Evolutionary conservation across 192 early-diverging fungal genomes (phyloP), one percentile per base, ranked within the genome.

Genomic region (Chytriomyces sp.): DNA sequence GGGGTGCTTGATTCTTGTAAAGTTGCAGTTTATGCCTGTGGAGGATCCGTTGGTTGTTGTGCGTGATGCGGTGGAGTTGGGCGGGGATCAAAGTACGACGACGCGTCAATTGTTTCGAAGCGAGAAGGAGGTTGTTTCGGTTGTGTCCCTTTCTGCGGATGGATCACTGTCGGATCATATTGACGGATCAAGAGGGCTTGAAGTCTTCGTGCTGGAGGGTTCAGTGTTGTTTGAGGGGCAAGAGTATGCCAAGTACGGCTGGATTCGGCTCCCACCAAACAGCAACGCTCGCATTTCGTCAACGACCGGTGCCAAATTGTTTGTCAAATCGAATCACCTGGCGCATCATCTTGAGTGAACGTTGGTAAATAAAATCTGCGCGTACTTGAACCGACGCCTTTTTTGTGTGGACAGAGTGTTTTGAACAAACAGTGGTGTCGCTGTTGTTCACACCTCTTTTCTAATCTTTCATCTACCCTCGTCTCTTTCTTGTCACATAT

Each of bases 1-100:
- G 11, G 79, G 79, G 13, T 80, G 79, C 67, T 61, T 80, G 48
- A 80, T 80, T 44, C 53, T 77, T 18, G 79, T 80, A 0, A 80
- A 80, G 61, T 48, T 80, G 18, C 75, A 57, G 8, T 80, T 45
- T 28, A 80, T 80, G 79, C 47, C 16, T n/a, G 1, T 45, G 8
- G 65, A 67, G 20, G 75, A 80, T 23, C 79, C 79, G 3, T 23
- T 50, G 23, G 26, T 79, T 20, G 45, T 45, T 10, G n/a, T 67
- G 8, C 46, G 44, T 8, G 46, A 67, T 46, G 66, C 66, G 45
- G 20, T 20, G 13, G 7, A 7, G 10, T 13, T 46, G 9, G 13
- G 13, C 13, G 10, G 10, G 2, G 66, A 47, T 46, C n/a, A 26
- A 11, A 28, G 2, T 11, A 28, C 5, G 16, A 67, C 26, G 44